These are phyloP conservation scores for Dactylis glomerata DNA, from an alignment of 176 grass and related monocot genomes.

Conservation along the genomic window DNA sequence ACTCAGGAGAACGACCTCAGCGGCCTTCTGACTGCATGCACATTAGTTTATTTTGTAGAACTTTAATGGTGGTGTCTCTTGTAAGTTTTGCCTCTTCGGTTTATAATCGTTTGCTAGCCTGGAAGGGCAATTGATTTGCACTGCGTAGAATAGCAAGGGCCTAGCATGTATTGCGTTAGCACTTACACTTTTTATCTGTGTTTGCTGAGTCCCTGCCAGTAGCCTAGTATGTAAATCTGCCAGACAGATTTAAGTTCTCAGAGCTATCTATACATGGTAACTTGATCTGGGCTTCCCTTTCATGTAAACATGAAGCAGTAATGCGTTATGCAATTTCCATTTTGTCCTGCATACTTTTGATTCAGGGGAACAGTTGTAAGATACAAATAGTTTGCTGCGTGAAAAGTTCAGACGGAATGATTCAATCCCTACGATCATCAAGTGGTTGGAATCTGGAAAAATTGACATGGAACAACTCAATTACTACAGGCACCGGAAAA, in stretches of 20 bases:
- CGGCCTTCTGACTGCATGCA: slow-evolving; percentile 53
- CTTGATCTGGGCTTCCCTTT: slow-evolving; percentile 10
- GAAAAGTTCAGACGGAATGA: neutral
- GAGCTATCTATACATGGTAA: slow-evolving; percentile 30
- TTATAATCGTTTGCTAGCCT: slow-evolving; percentile 45
- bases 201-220: slow-evolving; percentile 36
- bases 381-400: neutral
- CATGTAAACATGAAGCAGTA: neutral
- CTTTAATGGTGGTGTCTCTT: slow-evolving; percentile 25
- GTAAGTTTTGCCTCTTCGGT: slow-evolving; percentile 34
- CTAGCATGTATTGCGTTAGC: slow-evolving; percentile 23
- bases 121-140: slow-evolving; percentile 24
- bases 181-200: neutral
- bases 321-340: neutral
- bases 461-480: neutral
- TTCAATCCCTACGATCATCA: too few species aligned
- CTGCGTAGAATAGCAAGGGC: slow-evolving; percentile 38
- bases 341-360: neutral
- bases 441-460: too few species aligned
- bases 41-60: slow-evolving; percentile 51
- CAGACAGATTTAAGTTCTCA: slow-evolving; percentile 16
- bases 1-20: slow-evolving; percentile 82
- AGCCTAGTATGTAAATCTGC: slow-evolving; percentile 42
- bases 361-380: neutral
- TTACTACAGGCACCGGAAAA: neutral